Evolutionary conservation across 768 basidiomycete genomes (phyloP).

Genomic region (Agaricus sinodeliciosus): DNA sequence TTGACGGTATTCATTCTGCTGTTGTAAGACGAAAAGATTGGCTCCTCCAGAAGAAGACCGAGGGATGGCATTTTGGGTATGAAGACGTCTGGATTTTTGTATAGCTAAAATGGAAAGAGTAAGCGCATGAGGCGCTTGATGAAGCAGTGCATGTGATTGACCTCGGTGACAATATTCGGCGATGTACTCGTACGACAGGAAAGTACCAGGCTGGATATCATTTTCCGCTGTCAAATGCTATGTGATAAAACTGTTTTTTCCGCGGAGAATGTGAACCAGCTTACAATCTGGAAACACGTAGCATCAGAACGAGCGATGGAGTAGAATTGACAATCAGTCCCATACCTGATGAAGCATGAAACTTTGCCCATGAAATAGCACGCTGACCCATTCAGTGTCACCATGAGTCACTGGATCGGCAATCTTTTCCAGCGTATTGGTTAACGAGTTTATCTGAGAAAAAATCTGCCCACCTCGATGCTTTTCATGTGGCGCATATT

Average conservation of each 20-base stretch:
- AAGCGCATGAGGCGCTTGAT: not conserved
- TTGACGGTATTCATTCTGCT: slow-evolving; percentile 42
- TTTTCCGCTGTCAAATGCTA: slow-evolving; percentile 70
- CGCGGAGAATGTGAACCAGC: slow-evolving; percentile 15
- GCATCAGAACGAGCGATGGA: not conserved
- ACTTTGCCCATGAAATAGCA: slow-evolving; percentile 92
- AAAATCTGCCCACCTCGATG: slow-evolving; percentile 51
- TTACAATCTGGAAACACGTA: slow-evolving; percentile 38
- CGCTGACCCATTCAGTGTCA: slow-evolving; percentile 90
- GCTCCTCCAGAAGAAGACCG: slow-evolving; percentile 86
- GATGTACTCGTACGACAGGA: slow-evolving; percentile 73
- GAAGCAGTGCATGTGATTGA: slow-evolving; percentile 16
- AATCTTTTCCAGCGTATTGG: slow-evolving; percentile 38
- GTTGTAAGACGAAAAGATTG: slow-evolving; percentile 78
- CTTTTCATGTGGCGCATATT: slow-evolving; percentile 84
- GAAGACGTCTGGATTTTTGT: slow-evolving; percentile 68
- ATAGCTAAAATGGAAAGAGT: slow-evolving; percentile 43
- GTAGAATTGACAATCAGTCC: slow-evolving; percentile 11
- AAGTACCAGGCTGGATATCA: slow-evolving; percentile 87
- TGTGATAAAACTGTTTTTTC: slow-evolving; percentile 6
- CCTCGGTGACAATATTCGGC: slow-evolving; percentile 67
- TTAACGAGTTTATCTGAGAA: not conserved
- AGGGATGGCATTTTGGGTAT: slow-evolving; percentile 96
- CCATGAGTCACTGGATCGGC: slow-evolving; percentile 85
- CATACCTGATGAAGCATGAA: slow-evolving; percentile 98